phyloP scores from a whole-genome alignment of 2,329 filamentous ascomycete genomes.

The Camillea tinctor region DNA sequence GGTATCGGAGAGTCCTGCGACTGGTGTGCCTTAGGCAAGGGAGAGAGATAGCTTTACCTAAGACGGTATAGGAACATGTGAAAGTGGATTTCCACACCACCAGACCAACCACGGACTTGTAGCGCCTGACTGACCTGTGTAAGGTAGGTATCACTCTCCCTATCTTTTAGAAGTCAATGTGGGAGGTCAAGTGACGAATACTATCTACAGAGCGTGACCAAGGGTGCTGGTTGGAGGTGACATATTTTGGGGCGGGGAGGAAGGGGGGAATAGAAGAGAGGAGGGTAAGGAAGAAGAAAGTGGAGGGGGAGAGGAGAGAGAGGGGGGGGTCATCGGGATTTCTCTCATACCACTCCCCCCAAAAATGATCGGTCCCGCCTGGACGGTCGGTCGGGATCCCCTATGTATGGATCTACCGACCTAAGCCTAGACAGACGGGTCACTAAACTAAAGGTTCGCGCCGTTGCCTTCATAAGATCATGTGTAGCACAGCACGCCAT shows the following conservation, averaged over 20 bases:
- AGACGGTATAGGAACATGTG: constrained; percentile 21
- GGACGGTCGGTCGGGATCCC: constrained; percentile 7
- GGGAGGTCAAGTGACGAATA: constrained; percentile 28
- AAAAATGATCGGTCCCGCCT: constrained; percentile 7
- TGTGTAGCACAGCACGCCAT: background rate
- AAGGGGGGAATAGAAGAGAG: too few relatives aligned
- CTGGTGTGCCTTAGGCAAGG: constrained; percentile 2
- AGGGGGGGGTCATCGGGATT: constrained; percentile 2
- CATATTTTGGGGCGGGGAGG: constrained; percentile 1
- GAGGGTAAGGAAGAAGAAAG: too few relatives aligned
- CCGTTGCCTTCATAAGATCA: constrained; percentile 7
- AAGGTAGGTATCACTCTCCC: constrained; percentile 17
- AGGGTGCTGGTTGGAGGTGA: constrained; percentile 4
- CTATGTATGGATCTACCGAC: too few relatives aligned
- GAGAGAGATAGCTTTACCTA: background rate
- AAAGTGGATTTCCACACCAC: constrained; percentile 30
- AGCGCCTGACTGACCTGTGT: constrained; percentile 24
- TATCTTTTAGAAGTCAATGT: constrained; percentile 18
- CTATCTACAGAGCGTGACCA: constrained; percentile 26
- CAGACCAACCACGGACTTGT: constrained; percentile 13
- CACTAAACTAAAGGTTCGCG: constrained; percentile 11
- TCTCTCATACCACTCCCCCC: background rate
- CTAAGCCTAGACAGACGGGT: constrained; percentile 16
- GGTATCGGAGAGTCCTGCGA: background rate
- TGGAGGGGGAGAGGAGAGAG: constrained; percentile 2